Percentiles rank a stretch among this genome's conserved stretches.
Conservation (phyloP, 2,329 filamentous ascomycete species). For the Claviceps pusilla region DNA sequence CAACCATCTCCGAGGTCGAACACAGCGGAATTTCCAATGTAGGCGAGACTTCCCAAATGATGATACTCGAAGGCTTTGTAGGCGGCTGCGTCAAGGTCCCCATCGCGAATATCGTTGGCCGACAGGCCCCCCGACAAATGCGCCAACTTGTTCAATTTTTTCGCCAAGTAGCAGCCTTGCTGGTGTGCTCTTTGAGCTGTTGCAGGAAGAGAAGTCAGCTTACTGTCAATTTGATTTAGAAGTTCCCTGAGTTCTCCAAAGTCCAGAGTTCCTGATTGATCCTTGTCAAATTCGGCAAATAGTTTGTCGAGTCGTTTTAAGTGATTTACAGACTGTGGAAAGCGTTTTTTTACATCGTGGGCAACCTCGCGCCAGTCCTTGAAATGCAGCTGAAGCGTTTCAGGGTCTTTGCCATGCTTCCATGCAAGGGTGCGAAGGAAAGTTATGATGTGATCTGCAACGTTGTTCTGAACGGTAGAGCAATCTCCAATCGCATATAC, state of each 20-base stretch:
- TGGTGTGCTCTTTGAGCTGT: slow-evolving; percentile 95
- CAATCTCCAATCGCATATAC: slow-evolving; percentile 97
- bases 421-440: slow-evolving; percentile 83
- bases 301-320: slow-evolving; percentile 80
- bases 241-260: slow-evolving; percentile 84
- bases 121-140: slow-evolving; percentile 58
- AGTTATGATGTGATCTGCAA: slow-evolving; percentile 76
- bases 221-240: slow-evolving; percentile 81
- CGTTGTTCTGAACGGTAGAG: slow-evolving; percentile 91
- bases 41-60: slow-evolving; percentile 82
- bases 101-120: slow-evolving; percentile 70
- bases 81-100: slow-evolving; percentile 78
- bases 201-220: slow-evolving; percentile 84
- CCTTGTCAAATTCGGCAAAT: slow-evolving; percentile 83
- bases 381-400: slow-evolving; percentile 76
- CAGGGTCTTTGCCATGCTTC: slow-evolving; percentile 80
- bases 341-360: slow-evolving; percentile 67
- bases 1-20: slow-evolving; percentile 75
- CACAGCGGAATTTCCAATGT: slow-evolving; percentile 89
- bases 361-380: slow-evolving; percentile 79
- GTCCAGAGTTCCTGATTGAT: slow-evolving; percentile 83
- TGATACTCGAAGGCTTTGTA: slow-evolving; percentile 92
- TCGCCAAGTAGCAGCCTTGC: slow-evolving; percentile 81
- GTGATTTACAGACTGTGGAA: slow-evolving; percentile 80
- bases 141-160: slow-evolving; percentile 87